Percentiles rank a stretch among this genome's conserved stretches.
Evolutionary conservation across 257 asterid species (phyloP).

Genomic region (Rubia yunnanensis): DNA sequence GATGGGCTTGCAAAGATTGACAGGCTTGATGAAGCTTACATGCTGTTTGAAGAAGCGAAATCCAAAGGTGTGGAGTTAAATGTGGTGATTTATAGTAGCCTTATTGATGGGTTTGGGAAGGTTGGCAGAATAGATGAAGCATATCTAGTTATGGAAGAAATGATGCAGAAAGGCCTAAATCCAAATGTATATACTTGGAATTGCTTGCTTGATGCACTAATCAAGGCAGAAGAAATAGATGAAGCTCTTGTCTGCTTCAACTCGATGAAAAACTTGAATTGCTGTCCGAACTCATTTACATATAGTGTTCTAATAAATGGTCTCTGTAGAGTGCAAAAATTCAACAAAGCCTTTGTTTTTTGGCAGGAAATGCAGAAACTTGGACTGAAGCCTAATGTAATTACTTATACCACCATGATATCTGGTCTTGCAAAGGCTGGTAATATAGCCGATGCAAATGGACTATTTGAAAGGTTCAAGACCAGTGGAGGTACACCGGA

Average conservation of each 20-base stretch:
- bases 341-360: constrained; percentile 92
- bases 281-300: constrained; percentile 50
- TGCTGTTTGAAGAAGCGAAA: constrained; percentile 99
- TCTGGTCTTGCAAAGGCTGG: constrained; percentile 97
- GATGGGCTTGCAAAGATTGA: constrained; percentile 98
- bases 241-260: constrained; percentile 96
- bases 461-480: constrained; percentile 60
- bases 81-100: constrained; percentile 75
- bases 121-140: constrained; percentile 97
- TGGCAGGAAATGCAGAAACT: constrained; percentile 98
- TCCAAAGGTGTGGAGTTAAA: constrained; percentile 56
- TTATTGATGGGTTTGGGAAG: constrained; percentile 87
- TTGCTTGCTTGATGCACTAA: constrained; percentile 90
- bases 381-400: constrained; percentile 67
- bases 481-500: constrained; percentile 81
- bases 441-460: constrained; percentile 65
- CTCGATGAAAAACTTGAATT: constrained; percentile 74
- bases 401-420: constrained; percentile 78
- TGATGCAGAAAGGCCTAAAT: constrained; percentile 67
- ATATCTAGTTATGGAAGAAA: constrained; percentile 81
- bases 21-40: constrained; percentile 92
- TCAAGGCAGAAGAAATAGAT: constrained; percentile 81
- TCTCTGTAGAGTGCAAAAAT: constrained; percentile 69
- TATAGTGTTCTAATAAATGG: constrained; percentile 84
- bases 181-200: constrained; percentile 91